Percentiles rank a stretch among this genome's conserved stretches.
These are phyloP conservation scores for Trichoderma asperellum DNA, from an alignment of 2,329 filamentous ascomycete genomes.

Conservation along the genomic window DNA sequence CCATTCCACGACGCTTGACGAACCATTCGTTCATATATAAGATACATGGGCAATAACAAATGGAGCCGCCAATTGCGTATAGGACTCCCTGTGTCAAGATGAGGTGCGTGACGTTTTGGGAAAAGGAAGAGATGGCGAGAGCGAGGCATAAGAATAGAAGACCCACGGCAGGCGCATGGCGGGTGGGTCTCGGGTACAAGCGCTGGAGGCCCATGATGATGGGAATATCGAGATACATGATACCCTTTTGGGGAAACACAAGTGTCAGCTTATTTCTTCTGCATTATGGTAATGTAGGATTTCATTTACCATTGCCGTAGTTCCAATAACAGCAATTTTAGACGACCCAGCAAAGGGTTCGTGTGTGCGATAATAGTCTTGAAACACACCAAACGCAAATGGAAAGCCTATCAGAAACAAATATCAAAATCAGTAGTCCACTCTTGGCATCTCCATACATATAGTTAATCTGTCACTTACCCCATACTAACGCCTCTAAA, in stretches of 20 bases:
- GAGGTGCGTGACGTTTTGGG: conserved; percentile 55
- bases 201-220: conserved; percentile 53
- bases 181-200: conserved; percentile 46
- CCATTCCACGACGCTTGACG: conserved; percentile 59
- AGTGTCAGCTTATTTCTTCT: background rate
- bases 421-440: background rate
- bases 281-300: background rate
- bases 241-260: conserved; percentile 43
- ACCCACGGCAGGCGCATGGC: conserved; percentile 50
- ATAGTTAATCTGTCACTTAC: conserved; percentile 29
- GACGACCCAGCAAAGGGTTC: conserved; percentile 56
- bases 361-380: conserved; percentile 64
- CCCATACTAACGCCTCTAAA: conserved; percentile 43
- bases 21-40: conserved; percentile 67
- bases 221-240: conserved; percentile 60
- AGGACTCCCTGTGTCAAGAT: conserved; percentile 64
- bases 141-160: conserved; percentile 57
- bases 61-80: conserved; percentile 60
- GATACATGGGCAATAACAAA: conserved; percentile 60
- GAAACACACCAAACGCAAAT: conserved; percentile 68
- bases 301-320: conserved; percentile 54
- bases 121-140: conserved; percentile 56
- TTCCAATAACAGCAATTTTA: conserved; percentile 62
- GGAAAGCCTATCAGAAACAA: conserved; percentile 57
- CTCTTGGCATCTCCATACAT: background rate